A percentile compares a stretch with the other conserved stretches of the same genome.
Conservation (phyloP, 1,139 yeast genomes). For the Blastobotrys apis region DNA sequence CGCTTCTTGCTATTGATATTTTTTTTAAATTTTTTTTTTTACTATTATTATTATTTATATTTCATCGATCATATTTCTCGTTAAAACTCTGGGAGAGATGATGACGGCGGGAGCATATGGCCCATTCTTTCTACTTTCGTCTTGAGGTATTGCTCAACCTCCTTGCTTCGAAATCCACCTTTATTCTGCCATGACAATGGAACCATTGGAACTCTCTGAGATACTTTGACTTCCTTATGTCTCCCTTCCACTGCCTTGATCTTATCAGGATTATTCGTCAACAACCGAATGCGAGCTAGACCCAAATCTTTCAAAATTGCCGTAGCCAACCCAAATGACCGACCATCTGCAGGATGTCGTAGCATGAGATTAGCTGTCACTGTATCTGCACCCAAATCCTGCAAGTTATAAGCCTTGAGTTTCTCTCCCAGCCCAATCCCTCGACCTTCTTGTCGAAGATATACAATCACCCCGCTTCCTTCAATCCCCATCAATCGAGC, state of each 20-base stretch:
- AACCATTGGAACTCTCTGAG: slow-evolving; percentile 91
- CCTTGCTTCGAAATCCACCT: slow-evolving; percentile 73
- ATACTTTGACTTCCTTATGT: slow-evolving; percentile 62
- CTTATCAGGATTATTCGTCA: slow-evolving; percentile 96
- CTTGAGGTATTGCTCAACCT: slow-evolving; percentile 86
- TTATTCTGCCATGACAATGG: slow-evolving; percentile 84
- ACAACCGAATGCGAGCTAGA: slow-evolving; percentile 61
- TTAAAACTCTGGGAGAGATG: too few relatives aligned
- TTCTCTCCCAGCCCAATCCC: slow-evolving; percentile 98
- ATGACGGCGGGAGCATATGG: slow-evolving; percentile 75
- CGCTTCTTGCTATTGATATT: too few relatives aligned
- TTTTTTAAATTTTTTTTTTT: too few relatives aligned
- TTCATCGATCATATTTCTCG: too few relatives aligned
- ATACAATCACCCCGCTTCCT: slow-evolving; percentile 93
- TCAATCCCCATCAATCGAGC: slow-evolving; percentile 83
- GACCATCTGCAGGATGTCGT: slow-evolving; percentile 95
- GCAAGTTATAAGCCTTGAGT: slow-evolving; percentile 92
- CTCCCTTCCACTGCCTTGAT: slow-evolving; percentile 90
- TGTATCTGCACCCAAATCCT: slow-evolving; percentile 97
- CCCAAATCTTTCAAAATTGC: slow-evolving; percentile 86
- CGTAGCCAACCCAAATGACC: slow-evolving; percentile 89
- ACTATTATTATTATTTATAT: too few relatives aligned
- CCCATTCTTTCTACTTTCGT: slow-evolving; percentile 98
- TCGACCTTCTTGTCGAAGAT: slow-evolving; percentile 95
- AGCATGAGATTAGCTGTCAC: slow-evolving; percentile 91